Percentiles rank a stretch among this genome's conserved stretches.
Evolutionary conservation across 208 protist species (phyloP).

Genomic region (Acanthamoeba sp.): DNA sequence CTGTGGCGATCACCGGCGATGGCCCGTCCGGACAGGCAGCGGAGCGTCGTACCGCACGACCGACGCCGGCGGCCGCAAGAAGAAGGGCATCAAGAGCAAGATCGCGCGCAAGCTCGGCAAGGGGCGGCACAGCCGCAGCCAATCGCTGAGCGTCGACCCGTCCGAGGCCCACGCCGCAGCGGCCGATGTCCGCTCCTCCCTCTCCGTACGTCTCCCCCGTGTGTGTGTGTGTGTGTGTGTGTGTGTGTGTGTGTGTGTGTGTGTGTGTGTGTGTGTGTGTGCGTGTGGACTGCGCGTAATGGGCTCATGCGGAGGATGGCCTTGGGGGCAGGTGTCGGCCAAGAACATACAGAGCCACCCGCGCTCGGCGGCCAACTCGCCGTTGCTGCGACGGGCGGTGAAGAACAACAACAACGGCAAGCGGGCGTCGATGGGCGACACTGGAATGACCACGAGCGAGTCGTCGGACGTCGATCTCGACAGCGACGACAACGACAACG

Average conservation of each 20-base stretch:
- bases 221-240: no score
- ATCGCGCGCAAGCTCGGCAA: slow-evolving; percentile 38
- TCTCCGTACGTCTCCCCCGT: background rate
- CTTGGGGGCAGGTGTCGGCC: background rate
- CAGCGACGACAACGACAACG: background rate
- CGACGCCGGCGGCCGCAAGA: slow-evolving; percentile 35
- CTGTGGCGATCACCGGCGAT: no score
- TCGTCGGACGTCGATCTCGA: background rate
- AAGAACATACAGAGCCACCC: background rate
- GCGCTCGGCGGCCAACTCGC: slow-evolving; percentile 21
- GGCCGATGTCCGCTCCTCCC: background rate
- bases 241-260: no score
- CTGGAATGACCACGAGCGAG: background rate
- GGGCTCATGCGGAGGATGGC: background rate
- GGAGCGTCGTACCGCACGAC: background rate
- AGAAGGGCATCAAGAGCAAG: slow-evolving; percentile 66
- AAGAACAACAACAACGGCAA: background rate
- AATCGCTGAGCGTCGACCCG: slow-evolving; percentile 20
- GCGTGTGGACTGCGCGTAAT: no score
- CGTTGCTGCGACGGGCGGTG: background rate
- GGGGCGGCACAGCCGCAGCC: slow-evolving; percentile 32
- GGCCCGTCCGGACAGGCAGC: no score
- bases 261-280: no score
- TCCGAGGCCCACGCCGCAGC: background rate
- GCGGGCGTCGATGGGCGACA: background rate